Evolutionary conservation across 331 rosid genomes (phyloP).

Genomic region (Spiraea crenata): DNA sequence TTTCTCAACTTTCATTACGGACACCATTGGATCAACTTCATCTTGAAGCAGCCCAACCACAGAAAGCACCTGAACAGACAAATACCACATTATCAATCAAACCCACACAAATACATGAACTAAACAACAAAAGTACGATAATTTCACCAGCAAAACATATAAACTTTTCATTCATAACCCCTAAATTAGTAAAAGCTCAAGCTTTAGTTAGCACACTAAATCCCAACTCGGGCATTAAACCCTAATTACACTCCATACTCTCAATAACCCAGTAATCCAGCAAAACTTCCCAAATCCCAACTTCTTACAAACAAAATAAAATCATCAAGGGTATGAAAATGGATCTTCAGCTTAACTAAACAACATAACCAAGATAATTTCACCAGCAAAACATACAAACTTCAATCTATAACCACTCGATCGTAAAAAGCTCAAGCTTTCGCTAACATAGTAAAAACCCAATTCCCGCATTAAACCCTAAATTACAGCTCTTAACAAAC

Average conservation of each 20-base stretch:
- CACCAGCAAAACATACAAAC: too few relatives aligned
- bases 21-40: slow-evolving; percentile 98
- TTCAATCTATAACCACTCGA: too few relatives aligned
- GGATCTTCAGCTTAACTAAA: too few relatives aligned
- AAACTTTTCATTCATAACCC: background rate
- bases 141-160: background rate
- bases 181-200: too few relatives aligned
- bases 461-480: too few relatives aligned
- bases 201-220: too few relatives aligned
- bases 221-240: too few relatives aligned
- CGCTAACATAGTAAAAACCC: too few relatives aligned
- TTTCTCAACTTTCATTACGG: slow-evolving; percentile 98
- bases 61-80: slow-evolving; percentile 68
- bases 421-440: too few relatives aligned
- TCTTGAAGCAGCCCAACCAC: slow-evolving; percentile 99
- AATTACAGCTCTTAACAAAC: background rate
- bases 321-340: too few relatives aligned
- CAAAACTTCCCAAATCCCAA: background rate
- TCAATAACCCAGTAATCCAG: background rate
- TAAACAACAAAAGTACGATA: background rate
- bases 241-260: too few relatives aligned
- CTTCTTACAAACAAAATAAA: background rate
- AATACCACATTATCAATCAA: slow-evolving; percentile 2
- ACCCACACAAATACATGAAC: background rate
- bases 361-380: too few relatives aligned